Conservation (phyloP, 2,329 filamentous ascomycete species). For the Monosporascus sp. region DNA sequence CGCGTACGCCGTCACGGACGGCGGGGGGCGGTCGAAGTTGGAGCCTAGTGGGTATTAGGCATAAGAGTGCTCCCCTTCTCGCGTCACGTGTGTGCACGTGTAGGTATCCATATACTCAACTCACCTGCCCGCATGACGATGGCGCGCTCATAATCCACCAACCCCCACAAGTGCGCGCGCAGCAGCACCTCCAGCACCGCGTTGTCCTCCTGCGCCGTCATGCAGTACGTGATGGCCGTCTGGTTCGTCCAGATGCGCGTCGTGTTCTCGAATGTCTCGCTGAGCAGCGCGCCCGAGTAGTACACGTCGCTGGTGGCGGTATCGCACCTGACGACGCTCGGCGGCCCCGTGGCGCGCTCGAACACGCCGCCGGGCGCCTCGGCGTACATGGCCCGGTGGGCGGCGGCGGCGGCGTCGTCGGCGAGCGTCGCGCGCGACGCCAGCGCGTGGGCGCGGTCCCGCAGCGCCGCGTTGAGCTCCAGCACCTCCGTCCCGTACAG, state of each 20-base stretch:
- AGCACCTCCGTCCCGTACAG: slow-evolving; percentile 68
- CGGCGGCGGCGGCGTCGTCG: slow-evolving; percentile 43
- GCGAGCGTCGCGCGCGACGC: slow-evolving; percentile 47
- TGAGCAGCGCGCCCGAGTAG: slow-evolving; percentile 57
- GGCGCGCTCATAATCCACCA: slow-evolving; percentile 62
- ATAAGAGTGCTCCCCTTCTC: background rate
- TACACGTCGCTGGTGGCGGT: slow-evolving; percentile 68
- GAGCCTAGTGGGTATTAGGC: slow-evolving; percentile 36
- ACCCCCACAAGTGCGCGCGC: slow-evolving; percentile 49
- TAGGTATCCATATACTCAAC: slow-evolving; percentile 3
- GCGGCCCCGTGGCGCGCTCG: slow-evolving; percentile 38
- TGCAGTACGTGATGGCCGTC: slow-evolving; percentile 58
- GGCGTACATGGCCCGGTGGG: slow-evolving; percentile 52
- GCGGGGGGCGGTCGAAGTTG: slow-evolving; percentile 67
- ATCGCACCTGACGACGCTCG: slow-evolving; percentile 60
- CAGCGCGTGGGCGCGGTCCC: slow-evolving; percentile 44
- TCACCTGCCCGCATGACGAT: slow-evolving; percentile 61
- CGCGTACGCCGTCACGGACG: slow-evolving; percentile 48
- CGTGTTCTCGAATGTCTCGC: slow-evolving; percentile 61
- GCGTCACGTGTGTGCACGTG: no score
- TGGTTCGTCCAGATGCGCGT: slow-evolving; percentile 63
- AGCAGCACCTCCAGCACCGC: slow-evolving; percentile 63
- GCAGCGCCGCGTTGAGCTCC: slow-evolving; percentile 57
- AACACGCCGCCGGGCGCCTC: slow-evolving; percentile 33
- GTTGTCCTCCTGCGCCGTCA: slow-evolving; percentile 69